These are phyloP conservation scores for Galerina marginata DNA, from an alignment of 768 basidiomycete species.

Conservation along the genomic window DNA sequence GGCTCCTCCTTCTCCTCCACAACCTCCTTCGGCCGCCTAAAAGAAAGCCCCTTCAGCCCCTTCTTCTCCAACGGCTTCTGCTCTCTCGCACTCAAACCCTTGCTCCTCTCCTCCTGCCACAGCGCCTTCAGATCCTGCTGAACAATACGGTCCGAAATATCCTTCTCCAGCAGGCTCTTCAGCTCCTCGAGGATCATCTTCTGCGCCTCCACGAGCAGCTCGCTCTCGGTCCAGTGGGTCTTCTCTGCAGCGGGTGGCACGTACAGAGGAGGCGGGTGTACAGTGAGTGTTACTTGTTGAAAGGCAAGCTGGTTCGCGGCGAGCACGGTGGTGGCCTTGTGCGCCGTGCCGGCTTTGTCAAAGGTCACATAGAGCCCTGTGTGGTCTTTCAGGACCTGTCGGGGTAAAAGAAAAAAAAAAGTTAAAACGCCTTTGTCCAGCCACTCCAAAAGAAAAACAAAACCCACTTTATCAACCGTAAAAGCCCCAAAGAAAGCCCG, in stretches of 20 bases:
- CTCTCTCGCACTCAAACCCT: slow-evolving; percentile 25
- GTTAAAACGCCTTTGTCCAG: not conserved
- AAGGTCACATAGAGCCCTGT: slow-evolving; percentile 87
- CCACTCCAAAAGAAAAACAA: slow-evolving; percentile 4
- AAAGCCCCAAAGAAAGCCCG: slow-evolving; percentile 70
- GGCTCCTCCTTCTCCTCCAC: slow-evolving; percentile 46
- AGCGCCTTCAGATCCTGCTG: slow-evolving; percentile 56
- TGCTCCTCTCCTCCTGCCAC: slow-evolving; percentile 57
- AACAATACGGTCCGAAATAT: slow-evolving; percentile 67
- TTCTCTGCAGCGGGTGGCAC: slow-evolving; percentile 39
- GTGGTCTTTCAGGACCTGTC: slow-evolving; percentile 72
- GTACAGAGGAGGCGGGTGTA: slow-evolving; percentile 47
- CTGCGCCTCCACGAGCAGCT: slow-evolving; percentile 60
- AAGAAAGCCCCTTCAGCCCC: slow-evolving; percentile 51
- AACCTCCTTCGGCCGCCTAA: slow-evolving; percentile 46
- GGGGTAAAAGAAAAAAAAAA: slow-evolving; percentile 11
- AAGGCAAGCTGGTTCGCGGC: slow-evolving; percentile 59
- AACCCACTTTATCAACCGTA: slow-evolving; percentile 71
- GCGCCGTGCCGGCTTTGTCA: slow-evolving; percentile 60
- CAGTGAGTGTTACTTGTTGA: slow-evolving; percentile 61
- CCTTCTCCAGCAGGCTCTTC: slow-evolving; percentile 59
- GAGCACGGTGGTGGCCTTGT: slow-evolving; percentile 72
- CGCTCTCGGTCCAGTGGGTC: slow-evolving; percentile 55
- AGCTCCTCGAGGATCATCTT: slow-evolving; percentile 64
- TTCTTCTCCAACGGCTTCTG: slow-evolving; percentile 40